Base-by-base conservation (phyloP, 108 stramenopile genomes). In the Nannochloropsis gaditana region DNA sequence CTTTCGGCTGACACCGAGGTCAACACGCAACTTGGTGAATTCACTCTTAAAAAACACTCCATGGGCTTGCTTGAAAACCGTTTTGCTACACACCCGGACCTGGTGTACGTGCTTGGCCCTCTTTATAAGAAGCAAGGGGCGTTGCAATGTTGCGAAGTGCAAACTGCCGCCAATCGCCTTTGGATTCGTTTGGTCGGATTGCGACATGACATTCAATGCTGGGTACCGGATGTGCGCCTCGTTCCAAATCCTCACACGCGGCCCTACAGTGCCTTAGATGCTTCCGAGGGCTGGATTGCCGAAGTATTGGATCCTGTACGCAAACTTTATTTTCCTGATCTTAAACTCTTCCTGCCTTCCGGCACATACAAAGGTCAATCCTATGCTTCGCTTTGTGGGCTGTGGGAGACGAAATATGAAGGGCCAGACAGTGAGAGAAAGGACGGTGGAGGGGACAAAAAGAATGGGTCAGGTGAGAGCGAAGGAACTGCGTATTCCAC, bases 111-210 rank as follows among this genome's bases (percentile, higher is more conserved):
- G 11, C 88, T 91, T 43, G 87, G 85, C 11, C 42, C 81, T n/a
- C 44, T 85, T 15, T 17, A 42, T 31, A 81, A 42, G 81, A 42
- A 81, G 15, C 81, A 43, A 41, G 81, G 81, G 15, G 42, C 81
- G 42, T 31, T 81, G 41, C 79, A 43, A 21, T 99, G 99, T 89
- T 97, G 97, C 11, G 99, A 99, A 86, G 97, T 99, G 11, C 93
- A 96, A 88, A 95, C 97, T 92, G 96, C 97, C 9, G 93, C 92
- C 31, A 94, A 95, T 88, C 93, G 99, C 17, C 95, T 92, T 43
- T 97, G 96, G 95, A 95, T 96, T 93, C 94, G 99, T 42, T 88
- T 98, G 82, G 96, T 99, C 45, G 99, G 99, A 1, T 93, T 94
- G 21, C 89, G 97, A 44, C 95, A 97, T 85, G 99, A 99, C 90